A percentile compares a stretch with the other conserved stretches of the same genome.
phyloP scores from a whole-genome alignment of 352 stramenopile genomes.

The Ophiocytium majus region DNA sequence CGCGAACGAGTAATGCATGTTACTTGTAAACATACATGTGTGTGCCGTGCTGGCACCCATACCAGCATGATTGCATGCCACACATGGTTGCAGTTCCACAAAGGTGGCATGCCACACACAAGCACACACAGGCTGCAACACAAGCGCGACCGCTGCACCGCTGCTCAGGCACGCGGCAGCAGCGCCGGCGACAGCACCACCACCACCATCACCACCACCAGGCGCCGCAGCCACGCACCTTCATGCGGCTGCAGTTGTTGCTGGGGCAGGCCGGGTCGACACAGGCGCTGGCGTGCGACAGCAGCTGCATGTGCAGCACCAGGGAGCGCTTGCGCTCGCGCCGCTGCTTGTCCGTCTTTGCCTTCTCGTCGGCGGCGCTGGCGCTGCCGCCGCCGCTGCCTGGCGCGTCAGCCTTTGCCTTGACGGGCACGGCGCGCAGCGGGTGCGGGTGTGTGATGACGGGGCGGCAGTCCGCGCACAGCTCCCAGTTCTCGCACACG shows the following conservation, averaged over 20 bases:
- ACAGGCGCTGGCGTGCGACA: constrained; percentile 93
- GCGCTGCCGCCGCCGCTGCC: not conserved
- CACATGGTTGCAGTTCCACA: too few species aligned
- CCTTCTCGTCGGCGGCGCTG: not conserved
- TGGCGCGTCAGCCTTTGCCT: constrained; percentile 14
- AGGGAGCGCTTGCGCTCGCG: constrained; percentile 88
- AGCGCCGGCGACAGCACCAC: not conserved
- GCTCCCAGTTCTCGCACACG: constrained; percentile 90
- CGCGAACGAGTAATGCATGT: too few species aligned
- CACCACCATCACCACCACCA: not conserved
- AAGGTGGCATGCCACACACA: too few species aligned
- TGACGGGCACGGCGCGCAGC: constrained; percentile 42
- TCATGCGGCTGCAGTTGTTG: constrained; percentile 98
- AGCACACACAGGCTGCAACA: too few species aligned
- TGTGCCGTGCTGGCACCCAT: too few species aligned
- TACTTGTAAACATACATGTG: too few species aligned
- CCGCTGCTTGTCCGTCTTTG: constrained; percentile 54
- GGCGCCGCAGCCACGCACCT: constrained; percentile 66
- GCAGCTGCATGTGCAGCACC: constrained; percentile 93
- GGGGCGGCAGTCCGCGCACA: constrained; percentile 79
- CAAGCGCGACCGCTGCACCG: too few species aligned
- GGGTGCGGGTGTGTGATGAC: constrained; percentile 76
- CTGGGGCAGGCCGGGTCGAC: constrained; percentile 83
- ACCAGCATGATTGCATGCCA: too few species aligned
- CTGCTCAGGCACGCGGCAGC: not conserved